A percentile compares a stretch with the other conserved stretches of the same genome.
Evolutionary conservation across 2,329 filamentous ascomycete genomes (phyloP).

Genomic region (Trichoderma cornu-damae): DNA sequence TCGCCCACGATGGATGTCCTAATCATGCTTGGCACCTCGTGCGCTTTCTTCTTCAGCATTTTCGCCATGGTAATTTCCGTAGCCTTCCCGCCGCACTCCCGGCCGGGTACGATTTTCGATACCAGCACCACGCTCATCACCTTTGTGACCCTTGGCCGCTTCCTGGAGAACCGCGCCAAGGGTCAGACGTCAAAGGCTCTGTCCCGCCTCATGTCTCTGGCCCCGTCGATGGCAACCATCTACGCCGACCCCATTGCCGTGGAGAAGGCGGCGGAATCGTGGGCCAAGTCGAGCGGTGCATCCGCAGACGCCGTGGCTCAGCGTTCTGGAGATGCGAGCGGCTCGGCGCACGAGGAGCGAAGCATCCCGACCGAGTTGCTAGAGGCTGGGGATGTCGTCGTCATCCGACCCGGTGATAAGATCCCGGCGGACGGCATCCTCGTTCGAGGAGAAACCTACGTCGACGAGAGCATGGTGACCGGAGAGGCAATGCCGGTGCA

Average conservation of each 20-base stretch:
- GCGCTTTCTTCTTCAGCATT: conserved; percentile 93
- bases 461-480: conserved; percentile 98
- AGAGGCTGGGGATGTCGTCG: conserved; percentile 87
- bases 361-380: conserved; percentile 91
- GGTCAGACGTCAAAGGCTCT: conserved; percentile 93
- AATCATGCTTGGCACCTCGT: conserved; percentile 86
- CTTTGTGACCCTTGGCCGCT: conserved; percentile 87
- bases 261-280: conserved; percentile 80
- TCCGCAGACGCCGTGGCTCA: conserved; percentile 41
- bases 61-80: conserved; percentile 82
- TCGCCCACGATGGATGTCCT: conserved; percentile 98
- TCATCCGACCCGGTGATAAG: conserved; percentile 91
- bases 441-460: conserved; percentile 83
- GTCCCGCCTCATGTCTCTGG: conserved; percentile 89
- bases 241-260: conserved; percentile 92
- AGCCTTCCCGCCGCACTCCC: conserved; percentile 65
- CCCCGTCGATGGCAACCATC: conserved; percentile 94
- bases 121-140: conserved; percentile 98
- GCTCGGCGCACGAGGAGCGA: conserved; percentile 70
- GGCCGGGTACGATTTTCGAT: conserved; percentile 88
- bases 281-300: conserved; percentile 40
- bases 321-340: conserved; percentile 33
- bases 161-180: conserved; percentile 89
- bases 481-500: conserved; percentile 94
- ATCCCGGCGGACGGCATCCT: conserved; percentile 88